These are phyloP conservation scores for Astrothelium subdiscretum DNA, from an alignment of 495 filamentous ascomycete genomes.

Conservation along the genomic window DNA sequence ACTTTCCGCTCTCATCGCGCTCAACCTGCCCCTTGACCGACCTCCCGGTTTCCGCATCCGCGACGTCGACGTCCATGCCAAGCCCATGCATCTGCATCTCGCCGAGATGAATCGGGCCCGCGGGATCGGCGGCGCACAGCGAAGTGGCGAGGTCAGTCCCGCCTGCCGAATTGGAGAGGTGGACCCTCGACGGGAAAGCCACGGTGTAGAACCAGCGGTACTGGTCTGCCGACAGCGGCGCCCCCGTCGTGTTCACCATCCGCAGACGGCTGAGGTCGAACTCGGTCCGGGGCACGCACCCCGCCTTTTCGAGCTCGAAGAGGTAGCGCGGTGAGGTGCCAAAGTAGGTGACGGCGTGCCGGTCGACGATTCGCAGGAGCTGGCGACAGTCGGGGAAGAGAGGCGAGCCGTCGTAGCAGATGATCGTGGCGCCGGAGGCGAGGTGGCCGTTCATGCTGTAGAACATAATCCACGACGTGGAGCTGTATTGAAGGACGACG, in stretches of 20 bases:
- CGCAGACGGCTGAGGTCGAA: conserved; percentile 48
- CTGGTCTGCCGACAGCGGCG: conserved; percentile 60
- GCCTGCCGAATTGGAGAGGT: conserved; percentile 63
- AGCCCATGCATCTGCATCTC: conserved; percentile 57
- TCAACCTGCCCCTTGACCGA: conserved; percentile 39
- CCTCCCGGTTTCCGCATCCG: conserved; percentile 46
- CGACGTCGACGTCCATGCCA: conserved; percentile 56
- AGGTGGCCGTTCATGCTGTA: conserved; percentile 44
- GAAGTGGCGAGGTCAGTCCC: conserved; percentile 69
- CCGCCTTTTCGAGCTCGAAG: conserved; percentile 46
- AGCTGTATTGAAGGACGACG: conserved; percentile 17
- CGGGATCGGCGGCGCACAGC: conserved; percentile 57
- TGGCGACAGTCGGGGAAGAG: conserved; percentile 52
- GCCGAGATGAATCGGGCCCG: conserved; percentile 60
- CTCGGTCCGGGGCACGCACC: conserved; percentile 47
- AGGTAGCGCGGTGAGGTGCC: conserved; percentile 67
- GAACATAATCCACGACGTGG: conserved; percentile 81
- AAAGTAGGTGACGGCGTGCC: conserved; percentile 47
- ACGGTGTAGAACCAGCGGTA: conserved; percentile 77
- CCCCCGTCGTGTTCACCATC: conserved; percentile 60
- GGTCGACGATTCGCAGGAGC: conserved; percentile 45
- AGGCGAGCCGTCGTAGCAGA: conserved; percentile 69
- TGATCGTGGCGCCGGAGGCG: conserved; percentile 42
- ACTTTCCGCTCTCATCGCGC: conserved; percentile 44
- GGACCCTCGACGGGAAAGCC: conserved; percentile 52